Percentiles rank a stretch among this genome's conserved stretches.
Conservation (phyloP, 148 eudicot species). For the Silene latifolia region DNA sequence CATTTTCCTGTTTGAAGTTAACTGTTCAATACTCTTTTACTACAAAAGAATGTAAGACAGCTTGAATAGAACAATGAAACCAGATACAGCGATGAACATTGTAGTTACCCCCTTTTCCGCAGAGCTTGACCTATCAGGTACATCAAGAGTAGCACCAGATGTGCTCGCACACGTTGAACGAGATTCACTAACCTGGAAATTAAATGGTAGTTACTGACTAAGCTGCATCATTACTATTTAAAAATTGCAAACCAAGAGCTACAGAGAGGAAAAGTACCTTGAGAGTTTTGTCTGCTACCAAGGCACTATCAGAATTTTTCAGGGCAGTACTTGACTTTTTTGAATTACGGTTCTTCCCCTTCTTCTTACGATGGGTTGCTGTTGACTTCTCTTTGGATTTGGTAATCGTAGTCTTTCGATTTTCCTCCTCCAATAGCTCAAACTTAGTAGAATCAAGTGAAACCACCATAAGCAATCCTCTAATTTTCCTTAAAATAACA, state of each 20-base stretch:
- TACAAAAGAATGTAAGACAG: background rate
- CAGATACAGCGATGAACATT: background rate
- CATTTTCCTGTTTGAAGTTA: slow-evolving; percentile 47
- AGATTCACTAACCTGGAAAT: slow-evolving; percentile 52
- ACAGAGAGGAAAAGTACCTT: slow-evolving; percentile 42
- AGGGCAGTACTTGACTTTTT: slow-evolving; percentile 45
- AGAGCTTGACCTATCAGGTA: slow-evolving; percentile 31
- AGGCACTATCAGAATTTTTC: slow-evolving; percentile 38
- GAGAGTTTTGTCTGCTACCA: slow-evolving; percentile 26
- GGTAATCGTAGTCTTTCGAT: slow-evolving; percentile 28
- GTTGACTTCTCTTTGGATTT: slow-evolving; percentile 57
- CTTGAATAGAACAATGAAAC: background rate
- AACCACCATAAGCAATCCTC: slow-evolving; percentile 80
- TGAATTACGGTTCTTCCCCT: slow-evolving; percentile 54
- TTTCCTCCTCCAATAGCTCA: slow-evolving; percentile 74
- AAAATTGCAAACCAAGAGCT: slow-evolving; percentile 2
- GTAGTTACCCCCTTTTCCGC: slow-evolving; percentile 28
- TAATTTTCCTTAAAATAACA: slow-evolving; percentile 58
- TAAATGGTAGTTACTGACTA: slow-evolving; percentile 22
- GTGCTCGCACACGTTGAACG: slow-evolving; percentile 25
- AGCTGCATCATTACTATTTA: background rate
- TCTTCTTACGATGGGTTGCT: slow-evolving; percentile 61
- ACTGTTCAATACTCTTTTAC: slow-evolving; percentile 7
- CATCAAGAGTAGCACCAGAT: slow-evolving; percentile 28
- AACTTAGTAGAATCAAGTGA: slow-evolving; percentile 85